Conservation (phyloP, 176 grass and related monocot species). For the Carex scoparia region DNA sequence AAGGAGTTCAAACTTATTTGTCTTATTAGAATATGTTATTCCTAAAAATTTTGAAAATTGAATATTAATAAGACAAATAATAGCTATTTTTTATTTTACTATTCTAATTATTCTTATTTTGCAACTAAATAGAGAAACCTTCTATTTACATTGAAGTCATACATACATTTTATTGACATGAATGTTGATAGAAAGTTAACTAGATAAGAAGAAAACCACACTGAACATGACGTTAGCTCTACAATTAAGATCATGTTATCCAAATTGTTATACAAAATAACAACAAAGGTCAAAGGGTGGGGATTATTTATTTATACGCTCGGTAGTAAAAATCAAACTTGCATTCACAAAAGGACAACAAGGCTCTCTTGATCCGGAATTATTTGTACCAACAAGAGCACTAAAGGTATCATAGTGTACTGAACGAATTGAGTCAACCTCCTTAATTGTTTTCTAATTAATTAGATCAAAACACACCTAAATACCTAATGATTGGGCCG, state of each 20-base stretch:
- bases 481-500: neutral
- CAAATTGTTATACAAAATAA: conserved; percentile 25
- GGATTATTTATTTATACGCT: neutral
- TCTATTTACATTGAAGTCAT: neutral
- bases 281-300: conserved; percentile 17
- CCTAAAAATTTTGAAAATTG: too few relatives aligned
- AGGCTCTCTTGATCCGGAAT: neutral
- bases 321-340: neutral
- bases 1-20: too few relatives aligned
- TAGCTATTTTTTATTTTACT: too few relatives aligned
- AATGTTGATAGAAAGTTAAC: neutral
- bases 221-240: neutral
- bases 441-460: neutral
- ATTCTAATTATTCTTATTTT: too few relatives aligned
- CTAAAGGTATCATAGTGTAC: conserved; percentile 7
- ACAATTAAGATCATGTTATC: conserved; percentile 10
- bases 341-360: conserved; percentile 15
- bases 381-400: conserved; percentile 33
- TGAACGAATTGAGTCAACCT: conserved; percentile 13
- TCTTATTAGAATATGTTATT: too few relatives aligned
- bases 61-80: too few relatives aligned
- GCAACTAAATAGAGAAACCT: neutral
- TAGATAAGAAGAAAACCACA: conserved; percentile 1
- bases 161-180: conserved; percentile 3
- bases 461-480: neutral